Base-by-base conservation (phyloP, 2,329 filamentous ascomycete species). In the Westerdykella ornata region DNA sequence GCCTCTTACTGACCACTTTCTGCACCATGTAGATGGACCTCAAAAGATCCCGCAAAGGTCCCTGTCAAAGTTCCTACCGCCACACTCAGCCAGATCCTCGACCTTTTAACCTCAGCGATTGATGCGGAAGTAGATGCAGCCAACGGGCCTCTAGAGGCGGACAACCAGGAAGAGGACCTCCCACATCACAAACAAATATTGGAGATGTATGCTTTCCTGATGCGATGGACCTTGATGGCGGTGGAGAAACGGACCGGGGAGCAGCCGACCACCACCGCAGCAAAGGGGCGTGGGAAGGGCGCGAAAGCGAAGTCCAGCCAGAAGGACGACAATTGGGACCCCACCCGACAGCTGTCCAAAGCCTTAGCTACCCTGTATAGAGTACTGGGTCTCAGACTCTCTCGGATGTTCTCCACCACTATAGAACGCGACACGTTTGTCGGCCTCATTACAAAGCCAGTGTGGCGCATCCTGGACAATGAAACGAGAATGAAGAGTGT, bases 341-440 rank as follows among this genome's bases (percentile, higher is more conserved):
- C 89, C 44, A 84, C 87, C 2, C 72, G 80, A 2, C 92, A 98
- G 65, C 74, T 98, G 18, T 88, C 96, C 65, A 81, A 80, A 9
- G 88, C 90, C 1, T 77, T 98, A 47, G 89, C 96, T 57, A 82
- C 83, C 20, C 97, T 98, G 88, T 90, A 87, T 71, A 96, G 94
- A 65, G 88, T 95, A 37, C 75, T 98, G 67, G 94, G 88, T 67
- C 71, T 96, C 60, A 96, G 95, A 70, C 74, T 98, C 37, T 80
- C 84, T 53, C 88, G 87, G 60, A 90, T 98, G 46, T 98, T 98
- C 61, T 69, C 97, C 47, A 98, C 92, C 0, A 98, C 92, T 0
- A 94, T 90, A 36, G 92, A 98, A 68, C 80, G 90, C 47, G 92
- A 98, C 60, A 96, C 88, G 0, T 96, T 98, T 56, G 84, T 98